Conservation (phyloP, 2,329 filamentous ascomycete species). For the Alternaria rosae region DNA sequence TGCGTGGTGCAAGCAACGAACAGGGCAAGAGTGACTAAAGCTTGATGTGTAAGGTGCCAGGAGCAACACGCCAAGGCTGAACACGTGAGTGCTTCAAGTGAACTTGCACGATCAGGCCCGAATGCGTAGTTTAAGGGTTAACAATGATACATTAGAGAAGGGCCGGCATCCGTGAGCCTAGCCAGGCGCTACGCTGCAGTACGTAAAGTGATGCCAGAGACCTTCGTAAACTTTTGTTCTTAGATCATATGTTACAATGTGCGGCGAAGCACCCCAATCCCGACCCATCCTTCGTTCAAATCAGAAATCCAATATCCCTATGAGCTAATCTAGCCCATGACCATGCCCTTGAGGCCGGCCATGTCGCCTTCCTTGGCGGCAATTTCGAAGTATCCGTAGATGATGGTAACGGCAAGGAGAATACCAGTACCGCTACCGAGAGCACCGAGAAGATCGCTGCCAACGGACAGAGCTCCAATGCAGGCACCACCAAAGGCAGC, state of each 20-base stretch:
- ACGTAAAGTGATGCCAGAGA: conserved; percentile 10
- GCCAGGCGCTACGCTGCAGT: conserved; percentile 7
- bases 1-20: too few species aligned
- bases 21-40: neutral
- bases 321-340: conserved; percentile 56
- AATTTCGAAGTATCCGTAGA: conserved; percentile 99
- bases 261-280: conserved; percentile 11
- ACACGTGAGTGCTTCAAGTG: neutral
- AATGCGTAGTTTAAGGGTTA: neutral
- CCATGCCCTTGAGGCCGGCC: conserved; percentile 74
- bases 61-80: neutral
- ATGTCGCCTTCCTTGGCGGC: conserved; percentile 98
- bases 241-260: conserved; percentile 21
- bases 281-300: conserved; percentile 8
- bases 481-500: conserved; percentile 98
- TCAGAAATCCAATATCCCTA: conserved; percentile 3
- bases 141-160: conserved; percentile 18
- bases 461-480: conserved; percentile 96
- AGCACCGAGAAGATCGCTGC: conserved; percentile 93
- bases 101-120: neutral
- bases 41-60: neutral
- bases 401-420: conserved; percentile 98
- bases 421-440: conserved; percentile 98
- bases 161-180: conserved; percentile 3
- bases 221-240: conserved; percentile 19